Evolutionary conservation across 2,329 filamentous ascomycete species (phyloP), one percentile per base, ranked within the genome.

Genomic region (Cordyceps tenuipes): DNA sequence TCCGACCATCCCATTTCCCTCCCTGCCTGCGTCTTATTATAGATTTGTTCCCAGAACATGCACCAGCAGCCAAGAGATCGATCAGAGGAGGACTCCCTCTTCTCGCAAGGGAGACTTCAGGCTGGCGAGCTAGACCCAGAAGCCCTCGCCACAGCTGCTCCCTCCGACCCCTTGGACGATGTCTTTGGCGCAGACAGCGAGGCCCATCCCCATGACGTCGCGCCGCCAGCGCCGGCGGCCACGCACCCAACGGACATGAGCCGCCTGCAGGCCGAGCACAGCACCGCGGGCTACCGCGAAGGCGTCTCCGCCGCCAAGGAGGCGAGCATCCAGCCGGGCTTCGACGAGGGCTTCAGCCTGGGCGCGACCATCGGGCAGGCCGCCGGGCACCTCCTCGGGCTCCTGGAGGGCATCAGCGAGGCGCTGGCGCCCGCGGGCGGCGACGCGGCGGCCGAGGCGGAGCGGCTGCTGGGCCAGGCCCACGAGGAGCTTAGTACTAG

Each of bases 241-340:
- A 46, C 64, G 56, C 77, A 83, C 58, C 77, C 76, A 36, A 82
- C 77, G 69, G 91, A 96, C 66, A 82, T 94, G 55, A 84, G 82
- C 21, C 85, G 88, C 26, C 81, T 96, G 17, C 85, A 88, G 67
- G 81, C 84, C 47, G 86, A 89, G 59, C 91, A 96, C 71, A 82
- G 85, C 57, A 97, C 89, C 8, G 86, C 89, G 44, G 94, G 94
- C 21, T 97, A 97, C 74, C 87, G 93, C 62, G 92, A 97, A 68
- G 94, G 93, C 49, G 82, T 97, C 57, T 82, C 87, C 0, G 77
- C 77, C 3, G 89, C 88, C 36, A 97, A 97, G 71, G 82, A 83
- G 29, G 75, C 80, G 52, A 88, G 85, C 67, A 84, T 97, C 29
- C 94, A 99, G 73, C 79, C 80, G 15, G 93, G 93, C 0, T 97